A percentile compares a stretch with the other conserved stretches of the same genome.
Conservation (phyloP, 2,329 filamentous ascomycete genomes). For the Penicillium sp. region DNA sequence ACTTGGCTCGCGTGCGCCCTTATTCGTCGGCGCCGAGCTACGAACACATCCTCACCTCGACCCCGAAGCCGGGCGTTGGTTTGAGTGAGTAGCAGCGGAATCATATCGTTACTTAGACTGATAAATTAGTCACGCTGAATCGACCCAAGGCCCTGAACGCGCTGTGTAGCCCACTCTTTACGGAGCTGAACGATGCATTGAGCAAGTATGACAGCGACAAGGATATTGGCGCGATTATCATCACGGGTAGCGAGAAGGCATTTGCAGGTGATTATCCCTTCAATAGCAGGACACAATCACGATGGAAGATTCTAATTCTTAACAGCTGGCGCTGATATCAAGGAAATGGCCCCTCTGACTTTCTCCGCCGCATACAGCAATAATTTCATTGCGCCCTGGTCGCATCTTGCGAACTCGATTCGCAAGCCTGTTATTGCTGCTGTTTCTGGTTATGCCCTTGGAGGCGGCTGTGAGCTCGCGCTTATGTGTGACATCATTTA, state of each 20-base stretch:
- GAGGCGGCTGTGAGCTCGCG: slow-evolving; percentile 91
- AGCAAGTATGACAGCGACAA: slow-evolving; percentile 62
- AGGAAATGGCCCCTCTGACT: slow-evolving; percentile 91
- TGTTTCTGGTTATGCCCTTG: slow-evolving; percentile 88
- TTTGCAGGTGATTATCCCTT: slow-evolving; percentile 56
- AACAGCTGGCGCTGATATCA: slow-evolving; percentile 86
- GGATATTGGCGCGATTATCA: slow-evolving; percentile 66
- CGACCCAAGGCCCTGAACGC: slow-evolving; percentile 95
- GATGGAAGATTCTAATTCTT: no score
- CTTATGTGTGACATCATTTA: slow-evolving; percentile 98
- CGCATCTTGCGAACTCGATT: slow-evolving; percentile 70
- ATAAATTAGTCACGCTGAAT: slow-evolving; percentile 70
- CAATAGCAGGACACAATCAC: no score
- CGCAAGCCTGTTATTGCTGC: slow-evolving; percentile 94
- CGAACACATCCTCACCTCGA: slow-evolving; percentile 75
- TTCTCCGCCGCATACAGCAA: slow-evolving; percentile 81
- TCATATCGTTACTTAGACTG: neutral
- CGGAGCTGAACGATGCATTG: slow-evolving; percentile 78
- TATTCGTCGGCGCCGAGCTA: slow-evolving; percentile 52
- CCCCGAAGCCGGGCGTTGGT: slow-evolving; percentile 81
- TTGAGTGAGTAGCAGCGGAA: slow-evolving; percentile 56
- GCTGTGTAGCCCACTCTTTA: slow-evolving; percentile 82
- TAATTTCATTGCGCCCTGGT: slow-evolving; percentile 96
- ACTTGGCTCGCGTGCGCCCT: slow-evolving; percentile 31
- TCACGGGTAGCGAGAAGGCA: slow-evolving; percentile 83